Base-by-base conservation (phyloP, 2,329 filamentous ascomycete genomes). In the Clarireedia hainanense region DNA sequence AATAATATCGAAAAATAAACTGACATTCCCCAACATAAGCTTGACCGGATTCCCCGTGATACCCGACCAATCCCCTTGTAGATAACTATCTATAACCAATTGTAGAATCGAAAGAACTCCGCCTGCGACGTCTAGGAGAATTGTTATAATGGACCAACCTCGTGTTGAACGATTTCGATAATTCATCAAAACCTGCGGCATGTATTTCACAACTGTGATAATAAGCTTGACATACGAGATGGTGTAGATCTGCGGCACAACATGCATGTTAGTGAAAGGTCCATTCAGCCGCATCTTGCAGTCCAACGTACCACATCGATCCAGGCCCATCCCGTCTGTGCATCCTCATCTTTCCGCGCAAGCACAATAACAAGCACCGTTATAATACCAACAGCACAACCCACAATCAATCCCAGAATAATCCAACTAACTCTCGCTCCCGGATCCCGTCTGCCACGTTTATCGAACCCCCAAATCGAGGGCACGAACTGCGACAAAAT, bases 1-100 rank as follows among this genome's bases (percentile, higher is more conserved):
- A 49, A 96, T 76, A 34, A 87, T 61, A 68, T 97, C 92, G 69
- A 96, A 97, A 2, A 89, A 70, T 64, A 97, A 86, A 57, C 85
- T 90, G 47, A 96, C 82, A 67, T 95, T 92, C 14, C 89, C 88
- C 43, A 97, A 77, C 2, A 85, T 83, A 57, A 97, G 83, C 74
- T 97, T 99, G 64, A 94, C 86, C 0, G 91, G 89, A 70, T 97
- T 97, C 1, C 91, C 92, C 0, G 86, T 91, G 57, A 97, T 78
- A 23, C 92, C 94, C 48, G 85, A 88, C 91, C 92, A 96, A 73
- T 96, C 90, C 55, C 79, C 80, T 70, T 94, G 85, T 39, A 95
- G 73, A 57, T 86, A 89, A 58, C 89, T 91, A 73, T 97, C 94
- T 59, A 97, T 84, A 23, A 85, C 74, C 60, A 95, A 80, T 72